A percentile compares a stretch with the other conserved stretches of the same genome.
Evolutionary conservation across 441 rosid species (phyloP).

Genomic region (Erodium trifolium): DNA sequence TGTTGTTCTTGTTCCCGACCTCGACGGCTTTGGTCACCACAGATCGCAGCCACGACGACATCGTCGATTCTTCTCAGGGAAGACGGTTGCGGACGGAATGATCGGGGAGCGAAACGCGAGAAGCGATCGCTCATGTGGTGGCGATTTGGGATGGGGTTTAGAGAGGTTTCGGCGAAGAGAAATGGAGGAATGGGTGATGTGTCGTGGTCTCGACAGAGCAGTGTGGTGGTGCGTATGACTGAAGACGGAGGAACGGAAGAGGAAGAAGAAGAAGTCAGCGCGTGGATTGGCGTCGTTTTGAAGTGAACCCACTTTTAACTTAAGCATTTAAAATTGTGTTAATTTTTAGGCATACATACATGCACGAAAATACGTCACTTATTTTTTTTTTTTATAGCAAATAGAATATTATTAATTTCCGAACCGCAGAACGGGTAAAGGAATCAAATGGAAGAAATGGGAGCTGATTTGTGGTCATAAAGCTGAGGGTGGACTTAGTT

Average conservation of each 20-base stretch:
- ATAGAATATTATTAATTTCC: no score
- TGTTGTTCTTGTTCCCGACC: conserved; percentile 84
- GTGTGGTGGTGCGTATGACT: not conserved
- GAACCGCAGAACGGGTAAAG: no score
- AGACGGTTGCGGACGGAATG: no score
- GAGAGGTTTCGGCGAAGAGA: not conserved
- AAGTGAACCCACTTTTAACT: not conserved
- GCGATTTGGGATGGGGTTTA: not conserved
- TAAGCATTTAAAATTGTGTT: no score
- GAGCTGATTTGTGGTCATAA: no score
- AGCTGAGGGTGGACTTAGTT: no score
- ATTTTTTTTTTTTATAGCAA: no score
- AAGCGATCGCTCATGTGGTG: not conserved
- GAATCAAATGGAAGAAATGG: no score
- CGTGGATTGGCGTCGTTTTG: not conserved
- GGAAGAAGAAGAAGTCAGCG: conserved; percentile 1
- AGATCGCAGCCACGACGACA: conserved; percentile 74
- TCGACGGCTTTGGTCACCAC: conserved; percentile 91
- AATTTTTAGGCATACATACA: no score
- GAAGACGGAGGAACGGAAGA: not conserved
- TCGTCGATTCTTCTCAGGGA: conserved; percentile 10
- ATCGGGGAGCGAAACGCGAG: no score
- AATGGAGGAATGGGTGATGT: not conserved
- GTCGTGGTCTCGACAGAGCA: not conserved
- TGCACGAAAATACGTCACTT: no score